phyloP scores from a whole-genome alignment of 208 protist species.

The Leishmania aethiopica region DNA sequence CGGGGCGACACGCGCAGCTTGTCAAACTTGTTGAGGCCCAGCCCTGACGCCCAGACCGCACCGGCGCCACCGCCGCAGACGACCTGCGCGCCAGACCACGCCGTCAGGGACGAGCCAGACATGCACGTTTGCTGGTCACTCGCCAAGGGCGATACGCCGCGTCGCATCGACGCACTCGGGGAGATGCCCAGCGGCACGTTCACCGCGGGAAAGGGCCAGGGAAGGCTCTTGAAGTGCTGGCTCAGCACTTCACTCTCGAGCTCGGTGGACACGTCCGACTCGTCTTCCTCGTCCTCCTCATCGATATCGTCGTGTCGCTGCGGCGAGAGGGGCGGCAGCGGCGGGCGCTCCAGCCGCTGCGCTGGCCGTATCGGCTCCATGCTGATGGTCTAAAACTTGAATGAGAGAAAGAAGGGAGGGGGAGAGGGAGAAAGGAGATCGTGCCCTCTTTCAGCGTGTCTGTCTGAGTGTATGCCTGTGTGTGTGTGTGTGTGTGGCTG shows the following conservation, averaged over 20 bases:
- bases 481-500: neutral
- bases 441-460: neutral
- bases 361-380: conserved; percentile 30
- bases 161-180: neutral
- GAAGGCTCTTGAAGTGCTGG: conserved; percentile 18
- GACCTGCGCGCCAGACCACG: conserved; percentile 26
- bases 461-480: neutral
- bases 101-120: conserved; percentile 28
- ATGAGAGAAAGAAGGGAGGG: neutral
- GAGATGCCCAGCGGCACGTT: conserved; percentile 6
- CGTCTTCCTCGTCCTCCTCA: conserved; percentile 20
- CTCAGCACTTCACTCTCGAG: conserved; percentile 19
- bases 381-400: neutral
- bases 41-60: neutral
- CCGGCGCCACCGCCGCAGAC: neutral
- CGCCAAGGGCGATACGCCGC: conserved; percentile 16
- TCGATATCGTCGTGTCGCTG: neutral
- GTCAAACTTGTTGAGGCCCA: neutral
- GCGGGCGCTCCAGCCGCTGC: conserved; percentile 26
- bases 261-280: conserved; percentile 21
- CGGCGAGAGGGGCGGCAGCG: conserved; percentile 1
- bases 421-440: conserved; percentile 8
- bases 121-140: conserved; percentile 14
- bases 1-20: neutral
- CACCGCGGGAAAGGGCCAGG: conserved; percentile 20